These are phyloP conservation scores for Coemansia sp. DNA, from an alignment of 192 early-diverging fungal species.

Conservation along the genomic window DNA sequence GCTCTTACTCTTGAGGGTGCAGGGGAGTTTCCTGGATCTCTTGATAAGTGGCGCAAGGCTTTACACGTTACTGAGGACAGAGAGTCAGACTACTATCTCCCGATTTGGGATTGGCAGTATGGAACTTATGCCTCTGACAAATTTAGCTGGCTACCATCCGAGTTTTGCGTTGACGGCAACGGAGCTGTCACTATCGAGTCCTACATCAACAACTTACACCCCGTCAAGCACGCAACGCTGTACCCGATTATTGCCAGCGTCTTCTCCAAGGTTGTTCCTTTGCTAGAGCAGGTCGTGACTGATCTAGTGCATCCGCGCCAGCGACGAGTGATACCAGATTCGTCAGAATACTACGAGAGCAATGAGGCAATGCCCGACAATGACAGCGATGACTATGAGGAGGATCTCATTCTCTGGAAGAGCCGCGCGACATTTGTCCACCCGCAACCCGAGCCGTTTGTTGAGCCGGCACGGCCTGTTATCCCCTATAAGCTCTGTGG, in stretches of 20 bases:
- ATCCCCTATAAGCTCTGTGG: too few relatives aligned
- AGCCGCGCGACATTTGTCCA: too few relatives aligned
- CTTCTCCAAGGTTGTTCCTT: too few relatives aligned
- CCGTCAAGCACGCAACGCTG: slow-evolving; percentile 37
- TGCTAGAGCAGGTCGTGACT: slow-evolving; percentile 51
- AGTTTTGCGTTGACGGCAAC: too few relatives aligned
- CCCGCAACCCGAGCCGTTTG: too few relatives aligned
- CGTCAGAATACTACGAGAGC: not conserved
- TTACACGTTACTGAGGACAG: too few relatives aligned
- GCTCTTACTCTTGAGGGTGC: too few relatives aligned
- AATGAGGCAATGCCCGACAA: not conserved
- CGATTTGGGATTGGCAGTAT: not conserved
- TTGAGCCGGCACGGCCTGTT: too few relatives aligned
- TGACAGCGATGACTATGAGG: not conserved
- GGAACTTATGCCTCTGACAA: too few relatives aligned
- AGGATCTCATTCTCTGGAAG: not conserved
- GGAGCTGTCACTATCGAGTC: too few relatives aligned
- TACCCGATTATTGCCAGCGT: slow-evolving; percentile 30
- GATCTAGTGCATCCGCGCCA: not conserved
- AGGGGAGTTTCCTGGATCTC: too few relatives aligned
- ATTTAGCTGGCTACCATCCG: too few relatives aligned
- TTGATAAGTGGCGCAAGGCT: not conserved
- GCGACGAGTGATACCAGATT: not conserved
- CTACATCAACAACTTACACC: slow-evolving; percentile 13
- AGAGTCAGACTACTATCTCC: not conserved